phyloP scores from a whole-genome alignment of 371 early-diverging fungal genomes.

The Mucor indicus region DNA sequence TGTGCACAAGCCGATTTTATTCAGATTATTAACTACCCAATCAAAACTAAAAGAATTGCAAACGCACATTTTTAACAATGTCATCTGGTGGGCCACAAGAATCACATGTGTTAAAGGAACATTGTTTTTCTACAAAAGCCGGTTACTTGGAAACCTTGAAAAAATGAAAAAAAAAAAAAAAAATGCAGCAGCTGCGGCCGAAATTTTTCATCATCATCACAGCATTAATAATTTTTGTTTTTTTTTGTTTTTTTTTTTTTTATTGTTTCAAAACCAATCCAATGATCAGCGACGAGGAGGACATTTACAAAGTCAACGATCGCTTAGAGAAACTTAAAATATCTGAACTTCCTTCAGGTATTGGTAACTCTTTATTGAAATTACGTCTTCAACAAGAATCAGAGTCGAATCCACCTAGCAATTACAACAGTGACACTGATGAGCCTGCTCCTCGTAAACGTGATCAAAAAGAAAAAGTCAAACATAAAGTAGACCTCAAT shows the following conservation, averaged over 20 bases:
- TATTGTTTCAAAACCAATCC: too few species aligned
- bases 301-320: conserved; percentile 6
- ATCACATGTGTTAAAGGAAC: too few species aligned
- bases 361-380: conserved; percentile 22
- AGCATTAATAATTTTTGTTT: not conserved
- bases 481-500: conserved; percentile 22
- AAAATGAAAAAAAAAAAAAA: too few species aligned
- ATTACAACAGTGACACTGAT: conserved; percentile 42
- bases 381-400: conserved; percentile 16
- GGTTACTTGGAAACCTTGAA: too few species aligned
- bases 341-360: conserved; percentile 24
- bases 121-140: too few species aligned
- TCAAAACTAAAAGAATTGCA: too few species aligned
- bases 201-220: too few species aligned
- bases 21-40: too few species aligned
- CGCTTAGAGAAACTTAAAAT: conserved; percentile 2
- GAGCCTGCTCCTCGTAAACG: conserved; percentile 34
- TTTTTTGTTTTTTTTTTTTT: not conserved
- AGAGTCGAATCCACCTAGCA: conserved; percentile 33
- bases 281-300: conserved; percentile 7
- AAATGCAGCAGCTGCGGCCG: too few species aligned
- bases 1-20: too few species aligned
- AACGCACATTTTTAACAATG: too few species aligned
- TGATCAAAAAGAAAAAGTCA: conserved; percentile 6
- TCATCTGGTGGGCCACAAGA: too few species aligned